Evolutionary conservation across 192 early-diverging fungal species (phyloP).

Genomic region (Glomus cerebriforme): DNA sequence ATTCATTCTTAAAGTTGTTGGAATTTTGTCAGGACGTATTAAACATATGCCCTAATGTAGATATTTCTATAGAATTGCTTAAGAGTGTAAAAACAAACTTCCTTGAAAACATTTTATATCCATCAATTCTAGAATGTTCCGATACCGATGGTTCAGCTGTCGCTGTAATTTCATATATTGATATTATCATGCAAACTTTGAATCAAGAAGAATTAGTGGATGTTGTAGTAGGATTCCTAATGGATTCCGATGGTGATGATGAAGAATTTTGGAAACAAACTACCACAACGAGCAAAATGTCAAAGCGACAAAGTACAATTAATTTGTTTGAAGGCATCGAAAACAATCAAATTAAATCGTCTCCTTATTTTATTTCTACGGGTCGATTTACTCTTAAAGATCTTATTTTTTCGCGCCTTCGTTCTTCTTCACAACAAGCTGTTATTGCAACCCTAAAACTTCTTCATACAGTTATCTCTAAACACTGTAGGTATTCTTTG

Average conservation of each 20-base stretch:
- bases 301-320: conserved; percentile 36
- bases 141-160: conserved; percentile 92
- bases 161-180: conserved; percentile 86
- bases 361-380: conserved; percentile 54
- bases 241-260: conserved; percentile 63
- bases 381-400: conserved; percentile 75
- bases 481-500: conserved; percentile 78
- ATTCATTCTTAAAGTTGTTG: conserved; percentile 66
- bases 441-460: conserved; percentile 84
- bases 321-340: conserved; percentile 52
- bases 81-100: conserved; percentile 74
- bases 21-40: conserved; percentile 77
- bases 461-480: conserved; percentile 69
- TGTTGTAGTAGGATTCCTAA: conserved; percentile 75
- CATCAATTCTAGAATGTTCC: conserved; percentile 81
- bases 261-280: conserved; percentile 35
- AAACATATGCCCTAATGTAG: conserved; percentile 65
- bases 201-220: conserved; percentile 76
- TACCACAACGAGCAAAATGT: conserved; percentile 8
- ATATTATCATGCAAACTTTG: conserved; percentile 74
- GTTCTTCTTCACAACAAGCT: conserved; percentile 84
- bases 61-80: conserved; percentile 62
- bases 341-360: conserved; percentile 41
- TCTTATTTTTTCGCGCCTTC: conserved; percentile 83
- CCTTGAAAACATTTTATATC: conserved; percentile 84